Evolutionary conservation across 1,139 yeast species (phyloP), one percentile per base, ranked within the genome.

Genomic region (Pichia sp.): DNA sequence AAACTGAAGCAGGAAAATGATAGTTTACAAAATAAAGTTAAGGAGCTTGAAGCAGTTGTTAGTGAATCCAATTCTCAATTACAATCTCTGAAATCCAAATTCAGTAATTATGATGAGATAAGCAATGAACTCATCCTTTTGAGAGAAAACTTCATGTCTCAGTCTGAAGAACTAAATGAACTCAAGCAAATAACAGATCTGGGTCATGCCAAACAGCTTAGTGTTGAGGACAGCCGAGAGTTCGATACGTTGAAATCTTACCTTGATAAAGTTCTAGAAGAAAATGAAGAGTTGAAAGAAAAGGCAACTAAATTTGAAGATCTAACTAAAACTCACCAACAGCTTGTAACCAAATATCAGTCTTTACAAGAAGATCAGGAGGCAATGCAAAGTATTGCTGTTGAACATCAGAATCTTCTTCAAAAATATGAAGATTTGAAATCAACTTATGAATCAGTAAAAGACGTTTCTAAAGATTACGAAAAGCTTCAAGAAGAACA

Each of bases 1-100:
- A 18, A 19, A 21, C 8, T 31, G 4, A 36, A 25, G 12, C n/a
- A 22, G 5, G 42, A 37, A 26, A 40, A 45, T 31, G 18, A 38
- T 15, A 34, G 35, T 15, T 22, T 48, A 6, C 31, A 38, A 14
- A 17, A 34, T 6, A 28, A 38, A 42, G n/a, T 44, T 12, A 34
- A 34, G 8, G 20, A 26, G 5, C 24, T 42, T 15, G 34, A 11
- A 24, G 35, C 42, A 7, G 59, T 56, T 34, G 58, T 54, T 24
- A 41, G 44, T 3, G 48, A 52, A 14, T n/a, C 26, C 9, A 39
- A 35, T 11, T 26, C 33, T 4, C 31, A 38, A 28, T 28, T 43
- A 18, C 6, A 38, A 21, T 3, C 22, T 23, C 15, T 45, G 31
- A 36, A 32, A n/a, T 12, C 28, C 2, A 31, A 40, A n/a, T 40